Conservation (phyloP, 163 green algal genomes). For the Scenedesmus sp. region DNA sequence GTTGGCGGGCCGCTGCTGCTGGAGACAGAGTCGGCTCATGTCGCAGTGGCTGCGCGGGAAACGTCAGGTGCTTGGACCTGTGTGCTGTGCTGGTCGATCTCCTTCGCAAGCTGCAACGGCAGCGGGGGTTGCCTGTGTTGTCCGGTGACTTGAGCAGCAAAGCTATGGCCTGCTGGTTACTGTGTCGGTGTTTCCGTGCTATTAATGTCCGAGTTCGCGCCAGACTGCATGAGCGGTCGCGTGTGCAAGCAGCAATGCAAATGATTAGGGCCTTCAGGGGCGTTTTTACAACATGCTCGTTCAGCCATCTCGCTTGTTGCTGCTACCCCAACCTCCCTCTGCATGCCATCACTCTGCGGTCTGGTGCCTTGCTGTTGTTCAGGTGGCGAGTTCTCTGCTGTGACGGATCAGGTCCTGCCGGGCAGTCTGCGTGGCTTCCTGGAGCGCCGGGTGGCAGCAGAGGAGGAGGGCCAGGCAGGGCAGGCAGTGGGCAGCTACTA, state of each 20-base stretch:
- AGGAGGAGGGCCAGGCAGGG: slow-evolving; percentile 21
- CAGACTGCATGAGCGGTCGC: too few species aligned
- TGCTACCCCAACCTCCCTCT: too few species aligned
- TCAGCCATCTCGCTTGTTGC: too few species aligned
- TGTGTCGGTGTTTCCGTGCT: too few species aligned
- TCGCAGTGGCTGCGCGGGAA: slow-evolving; percentile 24
- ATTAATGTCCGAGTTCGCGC: too few species aligned
- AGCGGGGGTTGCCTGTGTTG: background rate
- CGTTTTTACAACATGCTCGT: too few species aligned
- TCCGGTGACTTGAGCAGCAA: background rate
- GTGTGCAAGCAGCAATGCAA: too few species aligned
- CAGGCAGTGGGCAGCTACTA: slow-evolving; percentile 38
- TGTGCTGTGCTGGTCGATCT: background rate
- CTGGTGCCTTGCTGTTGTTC: background rate
- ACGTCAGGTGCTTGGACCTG: background rate
- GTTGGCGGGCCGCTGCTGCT: slow-evolving; percentile 63
- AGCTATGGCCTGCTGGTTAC: background rate
- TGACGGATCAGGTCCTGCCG: slow-evolving; percentile 15
- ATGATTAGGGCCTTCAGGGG: too few species aligned
- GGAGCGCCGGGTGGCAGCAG: slow-evolving; percentile 29
- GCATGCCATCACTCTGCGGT: background rate
- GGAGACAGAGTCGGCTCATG: slow-evolving; percentile 46
- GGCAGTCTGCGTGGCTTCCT: slow-evolving; percentile 4
- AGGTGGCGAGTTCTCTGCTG: slow-evolving; percentile 1
- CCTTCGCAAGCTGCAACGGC: background rate